phyloP scores from a whole-genome alignment of 345 rosid genomes.

The Lumnitzera racemosa region DNA sequence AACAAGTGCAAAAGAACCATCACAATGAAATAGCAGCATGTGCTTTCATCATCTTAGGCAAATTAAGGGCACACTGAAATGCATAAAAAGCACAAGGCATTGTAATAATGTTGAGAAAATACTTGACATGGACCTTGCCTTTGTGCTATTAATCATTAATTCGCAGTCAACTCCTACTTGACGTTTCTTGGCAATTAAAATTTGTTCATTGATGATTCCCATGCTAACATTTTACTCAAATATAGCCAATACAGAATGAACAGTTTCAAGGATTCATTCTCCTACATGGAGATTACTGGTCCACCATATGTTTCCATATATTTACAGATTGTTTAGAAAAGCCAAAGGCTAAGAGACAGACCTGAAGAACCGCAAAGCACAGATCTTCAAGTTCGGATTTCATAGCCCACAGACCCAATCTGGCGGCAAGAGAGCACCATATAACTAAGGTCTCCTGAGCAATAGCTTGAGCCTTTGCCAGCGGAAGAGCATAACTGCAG shows the following conservation, averaged over 20 bases:
- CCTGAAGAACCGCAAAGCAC: slow-evolving; percentile 77
- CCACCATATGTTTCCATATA: slow-evolving; percentile 5
- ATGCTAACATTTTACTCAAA: too few species aligned
- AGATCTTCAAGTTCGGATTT: slow-evolving; percentile 69
- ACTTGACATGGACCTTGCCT: too few species aligned
- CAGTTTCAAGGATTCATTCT: too few species aligned
- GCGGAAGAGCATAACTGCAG: slow-evolving; percentile 56
- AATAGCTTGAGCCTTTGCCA: slow-evolving; percentile 55
- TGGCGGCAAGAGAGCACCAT: slow-evolving; percentile 79
- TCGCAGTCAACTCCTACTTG: too few species aligned
- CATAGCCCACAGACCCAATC: slow-evolving; percentile 75
- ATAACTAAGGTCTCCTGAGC: slow-evolving; percentile 66
- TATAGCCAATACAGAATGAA: too few species aligned
- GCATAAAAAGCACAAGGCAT: too few species aligned
- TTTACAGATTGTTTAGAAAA: neutral
- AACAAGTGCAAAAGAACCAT: neutral
- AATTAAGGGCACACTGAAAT: too few species aligned
- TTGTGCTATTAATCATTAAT: too few species aligned
- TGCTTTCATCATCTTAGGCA: too few species aligned
- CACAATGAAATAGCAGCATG: neutral
- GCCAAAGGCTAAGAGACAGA: slow-evolving; percentile 15
- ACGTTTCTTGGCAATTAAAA: too few species aligned
- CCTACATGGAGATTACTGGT: neutral
- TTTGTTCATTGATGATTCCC: too few species aligned
- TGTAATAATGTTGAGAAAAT: too few species aligned